phyloP scores from a whole-genome alignment of 2,329 filamentous ascomycete species.

The Alternaria solani region DNA sequence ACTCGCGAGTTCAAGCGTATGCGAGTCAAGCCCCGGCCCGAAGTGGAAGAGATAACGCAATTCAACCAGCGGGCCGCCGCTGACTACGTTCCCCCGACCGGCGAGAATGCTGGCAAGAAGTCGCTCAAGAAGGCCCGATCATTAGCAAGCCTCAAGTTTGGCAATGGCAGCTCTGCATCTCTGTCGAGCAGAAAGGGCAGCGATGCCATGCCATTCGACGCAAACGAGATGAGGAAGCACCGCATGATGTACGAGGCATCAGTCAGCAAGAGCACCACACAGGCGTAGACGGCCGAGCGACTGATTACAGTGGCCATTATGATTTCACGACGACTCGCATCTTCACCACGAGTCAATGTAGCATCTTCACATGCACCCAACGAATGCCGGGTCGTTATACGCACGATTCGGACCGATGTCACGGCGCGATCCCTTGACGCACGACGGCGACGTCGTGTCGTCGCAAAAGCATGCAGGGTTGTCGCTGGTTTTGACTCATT shows the following conservation, averaged over 20 bases:
- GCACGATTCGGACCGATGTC: constrained; percentile 9
- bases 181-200: constrained; percentile 45
- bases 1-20: constrained; percentile 67
- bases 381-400: constrained; percentile 4
- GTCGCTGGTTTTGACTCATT: constrained; percentile 4
- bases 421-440: constrained; percentile 7
- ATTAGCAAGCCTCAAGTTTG: constrained; percentile 41
- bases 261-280: constrained; percentile 19
- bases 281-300: constrained; percentile 9
- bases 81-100: constrained; percentile 23
- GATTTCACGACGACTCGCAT: constrained; percentile 27
- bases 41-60: constrained; percentile 59
- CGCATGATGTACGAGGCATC: constrained; percentile 47
- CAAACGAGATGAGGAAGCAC: constrained; percentile 49
- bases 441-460: constrained; percentile 6
- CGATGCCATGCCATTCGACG: constrained; percentile 45
- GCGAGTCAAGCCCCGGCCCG: constrained; percentile 60
- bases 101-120: constrained; percentile 43
- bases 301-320: constrained; percentile 17
- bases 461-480: neutral
- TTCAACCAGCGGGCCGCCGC: constrained; percentile 34
- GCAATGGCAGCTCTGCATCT: constrained; percentile 43
- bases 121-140: constrained; percentile 49
- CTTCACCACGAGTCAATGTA: constrained; percentile 26
- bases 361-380: constrained; percentile 17